Conservation (phyloP, 2,329 filamentous ascomycete genomes). For the Pyricularia sp. region DNA sequence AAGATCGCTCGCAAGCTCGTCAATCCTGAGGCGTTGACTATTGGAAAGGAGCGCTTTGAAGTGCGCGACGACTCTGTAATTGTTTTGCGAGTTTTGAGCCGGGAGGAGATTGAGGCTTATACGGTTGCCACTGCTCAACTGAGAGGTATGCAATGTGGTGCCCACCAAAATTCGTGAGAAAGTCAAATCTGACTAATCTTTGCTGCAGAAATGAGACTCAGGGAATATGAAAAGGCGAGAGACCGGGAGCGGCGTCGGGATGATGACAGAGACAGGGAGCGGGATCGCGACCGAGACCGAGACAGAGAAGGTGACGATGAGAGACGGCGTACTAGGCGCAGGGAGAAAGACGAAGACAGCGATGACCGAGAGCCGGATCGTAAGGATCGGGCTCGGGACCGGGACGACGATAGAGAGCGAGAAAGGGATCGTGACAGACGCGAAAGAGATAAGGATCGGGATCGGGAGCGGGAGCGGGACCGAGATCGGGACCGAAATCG, state of each 20-base stretch:
- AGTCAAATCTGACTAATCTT: not conserved
- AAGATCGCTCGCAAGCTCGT: slow-evolving; percentile 82
- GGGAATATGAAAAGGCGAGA: slow-evolving; percentile 20
- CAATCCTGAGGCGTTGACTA: slow-evolving; percentile 74
- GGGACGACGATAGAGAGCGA: slow-evolving; percentile 3
- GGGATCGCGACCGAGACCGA: slow-evolving; percentile 2
- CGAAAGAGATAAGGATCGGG: not conserved
- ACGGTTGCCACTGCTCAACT: slow-evolving; percentile 70
- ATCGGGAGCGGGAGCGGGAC: slow-evolving; percentile 5
- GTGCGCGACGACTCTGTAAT: slow-evolving; percentile 90
- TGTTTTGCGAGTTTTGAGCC: slow-evolving; percentile 72
- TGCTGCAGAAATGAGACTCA: slow-evolving; percentile 21
- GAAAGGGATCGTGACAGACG: not conserved
- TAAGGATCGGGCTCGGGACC: slow-evolving; percentile 8
- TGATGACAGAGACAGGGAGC: slow-evolving; percentile 1
- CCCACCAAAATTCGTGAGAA: not conserved
- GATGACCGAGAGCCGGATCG: slow-evolving; percentile 15
- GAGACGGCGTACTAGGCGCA: not conserved
- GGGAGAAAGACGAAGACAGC: slow-evolving; percentile 14
- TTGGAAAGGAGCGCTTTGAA: slow-evolving; percentile 84
- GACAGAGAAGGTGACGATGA: slow-evolving; percentile 5
- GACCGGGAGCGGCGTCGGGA: not conserved
- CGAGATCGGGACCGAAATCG: slow-evolving; percentile 11
- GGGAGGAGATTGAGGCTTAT: slow-evolving; percentile 82
- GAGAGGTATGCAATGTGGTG: slow-evolving; percentile 44